phyloP scores from a whole-genome alignment of 176 grass and related monocot genomes.

The Pharus latifolius region DNA sequence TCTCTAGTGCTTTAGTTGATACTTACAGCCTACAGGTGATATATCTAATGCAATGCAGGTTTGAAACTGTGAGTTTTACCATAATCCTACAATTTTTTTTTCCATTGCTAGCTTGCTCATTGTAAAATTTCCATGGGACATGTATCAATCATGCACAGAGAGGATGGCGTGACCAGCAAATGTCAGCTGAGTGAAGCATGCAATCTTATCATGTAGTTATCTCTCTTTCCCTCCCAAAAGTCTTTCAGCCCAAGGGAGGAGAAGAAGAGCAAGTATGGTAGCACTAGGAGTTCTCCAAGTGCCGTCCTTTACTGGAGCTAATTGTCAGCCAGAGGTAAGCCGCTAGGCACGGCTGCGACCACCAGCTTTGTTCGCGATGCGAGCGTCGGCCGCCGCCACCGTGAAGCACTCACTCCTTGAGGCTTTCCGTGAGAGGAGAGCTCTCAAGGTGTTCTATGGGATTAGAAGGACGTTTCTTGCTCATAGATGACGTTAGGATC shows the following conservation, averaged over 20 bases:
- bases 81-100: background rate
- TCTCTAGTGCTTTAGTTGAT: no score
- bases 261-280: slow-evolving; percentile 17
- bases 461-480: background rate
- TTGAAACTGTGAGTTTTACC: no score
- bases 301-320: slow-evolving; percentile 16
- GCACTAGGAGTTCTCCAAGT: slow-evolving; percentile 34
- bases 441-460: slow-evolving; percentile 58
- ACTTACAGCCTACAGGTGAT: no score
- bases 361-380: slow-evolving; percentile 33
- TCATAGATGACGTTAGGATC: background rate
- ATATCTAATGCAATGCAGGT: no score
- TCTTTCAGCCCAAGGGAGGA: background rate
- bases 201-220: no score
- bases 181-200: no score
- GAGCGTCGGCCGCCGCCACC: slow-evolving; percentile 36
- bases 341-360: background rate
- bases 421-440: slow-evolving; percentile 53
- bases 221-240: slow-evolving; percentile 11
- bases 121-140: no score
- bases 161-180: no score
- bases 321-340: background rate
- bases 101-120: no score
- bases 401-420: slow-evolving; percentile 54
- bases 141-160: no score